Conservation (phyloP, 371 early-diverging fungal genomes). For the Fennellomyces sp. region DNA sequence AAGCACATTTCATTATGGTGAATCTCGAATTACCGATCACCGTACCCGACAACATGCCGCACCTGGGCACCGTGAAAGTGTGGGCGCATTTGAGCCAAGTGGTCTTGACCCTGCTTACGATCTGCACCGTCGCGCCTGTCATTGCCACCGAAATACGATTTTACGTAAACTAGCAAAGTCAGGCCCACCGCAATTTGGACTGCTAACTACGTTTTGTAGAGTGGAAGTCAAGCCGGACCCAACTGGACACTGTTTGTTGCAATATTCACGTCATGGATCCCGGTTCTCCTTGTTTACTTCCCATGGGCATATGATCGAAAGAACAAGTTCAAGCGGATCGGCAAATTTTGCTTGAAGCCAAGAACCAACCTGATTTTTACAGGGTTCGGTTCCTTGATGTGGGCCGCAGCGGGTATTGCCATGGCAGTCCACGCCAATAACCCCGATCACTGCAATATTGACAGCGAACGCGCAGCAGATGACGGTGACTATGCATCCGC, state of each 20-base stretch:
- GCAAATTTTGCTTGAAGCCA: constrained; percentile 41
- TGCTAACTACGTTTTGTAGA: constrained; percentile 21
- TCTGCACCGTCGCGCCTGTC: constrained; percentile 34
- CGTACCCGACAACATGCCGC: constrained; percentile 33
- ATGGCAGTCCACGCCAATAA: constrained; percentile 39
- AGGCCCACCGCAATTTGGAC: neutral
- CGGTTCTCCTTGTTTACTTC: constrained; percentile 27
- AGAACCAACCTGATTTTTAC: constrained; percentile 43
- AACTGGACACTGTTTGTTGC: constrained; percentile 37
- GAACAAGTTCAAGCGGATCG: constrained; percentile 29
- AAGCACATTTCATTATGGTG: neutral
- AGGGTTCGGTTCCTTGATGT: constrained; percentile 27
- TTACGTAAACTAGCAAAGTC: constrained; percentile 20
- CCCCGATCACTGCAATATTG: constrained; percentile 26
- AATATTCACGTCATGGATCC: constrained; percentile 24
- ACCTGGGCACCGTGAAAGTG: constrained; percentile 29
- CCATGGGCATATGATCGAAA: constrained; percentile 39
- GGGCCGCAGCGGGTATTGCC: constrained; percentile 42
- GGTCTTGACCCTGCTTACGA: constrained; percentile 21
- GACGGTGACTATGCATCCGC: constrained; percentile 22
- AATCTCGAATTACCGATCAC: constrained; percentile 21
- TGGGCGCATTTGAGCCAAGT: constrained; percentile 30
- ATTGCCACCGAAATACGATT: constrained; percentile 33
- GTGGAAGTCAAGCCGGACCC: constrained; percentile 39
- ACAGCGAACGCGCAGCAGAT: constrained; percentile 14